Evolutionary conservation across 768 basidiomycete genomes (phyloP), one percentile per base, ranked within the genome.

Genomic region (Leucosporidium yakuticum): DNA sequence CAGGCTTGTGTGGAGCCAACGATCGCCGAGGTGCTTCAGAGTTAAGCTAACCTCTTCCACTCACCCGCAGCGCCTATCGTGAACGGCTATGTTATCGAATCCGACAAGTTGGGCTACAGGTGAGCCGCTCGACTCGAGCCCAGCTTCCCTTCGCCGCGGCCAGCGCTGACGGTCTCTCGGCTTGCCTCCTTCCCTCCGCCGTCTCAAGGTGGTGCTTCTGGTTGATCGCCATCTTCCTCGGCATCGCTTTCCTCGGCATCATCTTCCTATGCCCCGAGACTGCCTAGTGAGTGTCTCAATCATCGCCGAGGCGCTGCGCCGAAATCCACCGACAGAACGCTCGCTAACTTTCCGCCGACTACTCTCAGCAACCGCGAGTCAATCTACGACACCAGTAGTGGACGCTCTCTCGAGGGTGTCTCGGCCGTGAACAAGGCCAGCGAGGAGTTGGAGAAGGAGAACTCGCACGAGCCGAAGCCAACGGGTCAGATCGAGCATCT

Each of bases 191-290:
- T n/a, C n/a, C 39, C 34, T 65, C n/a, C 49, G 31, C 25, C 55
- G 7, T 19, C 80, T 78, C 80, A 80, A 75, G 81, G 60, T 80
- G 80, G 79, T 80, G 81, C 23, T 83, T 82, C 73, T 83, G 82
- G 82, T 80, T 82, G 66, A 79, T 82, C n/a, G 77, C 78, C 34
- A 82, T 83, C 55, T 79, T 80, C 2, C 75, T 81, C 25, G 81
- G 82, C 12, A 64, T 82, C 20, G 75, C 75, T 7, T 70, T 80
- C 15, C 54, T 81, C n/a, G 63, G 78, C 11, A 78, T 82, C 4
- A 80, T 83, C 70, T 80, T 82, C 73, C 79, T 82, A 60, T 80
- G 82, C 3, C 82, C 81, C 11, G 82, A 82, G 72, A 83, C 82
- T 1, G 63, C 49, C 29, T 69, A 69, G 62, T 58, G 31, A 48